Evolutionary conservation across 2,329 filamentous ascomycete species (phyloP).

Genomic region (Aspergillus neotritici): DNA sequence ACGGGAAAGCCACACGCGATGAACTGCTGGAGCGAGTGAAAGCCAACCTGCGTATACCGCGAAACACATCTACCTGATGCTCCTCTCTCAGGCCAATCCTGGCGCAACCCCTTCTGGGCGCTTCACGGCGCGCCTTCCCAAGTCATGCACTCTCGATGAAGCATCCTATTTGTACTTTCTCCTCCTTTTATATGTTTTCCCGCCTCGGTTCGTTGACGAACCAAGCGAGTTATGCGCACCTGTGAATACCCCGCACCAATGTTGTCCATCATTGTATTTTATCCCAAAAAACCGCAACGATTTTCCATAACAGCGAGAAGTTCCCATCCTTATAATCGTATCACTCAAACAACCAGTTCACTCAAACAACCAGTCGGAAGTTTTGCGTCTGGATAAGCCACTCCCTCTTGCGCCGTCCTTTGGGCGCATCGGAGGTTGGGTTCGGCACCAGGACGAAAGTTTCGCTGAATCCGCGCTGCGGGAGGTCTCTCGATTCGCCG

Average conservation of each 20-base stretch:
- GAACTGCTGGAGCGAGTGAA: conserved; percentile 64
- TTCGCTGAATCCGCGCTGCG: conserved; percentile 69
- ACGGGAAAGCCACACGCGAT: conserved; percentile 53
- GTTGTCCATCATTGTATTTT: too few species aligned
- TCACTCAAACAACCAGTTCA: conserved; percentile 39
- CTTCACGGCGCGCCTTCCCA: not conserved
- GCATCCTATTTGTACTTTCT: too few species aligned
- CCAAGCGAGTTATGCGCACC: too few species aligned
- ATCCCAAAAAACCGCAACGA: not conserved
- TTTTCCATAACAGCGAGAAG: not conserved
- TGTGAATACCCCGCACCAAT: too few species aligned
- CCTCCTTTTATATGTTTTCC: not conserved
- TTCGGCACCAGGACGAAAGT: conserved; percentile 76
- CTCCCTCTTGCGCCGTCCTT: conserved; percentile 50
- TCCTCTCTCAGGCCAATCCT: not conserved
- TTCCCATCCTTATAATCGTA: conserved; percentile 6
- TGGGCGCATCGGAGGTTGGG: conserved; percentile 45
- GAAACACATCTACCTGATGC: conserved; percentile 13
- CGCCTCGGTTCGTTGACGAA: not conserved
- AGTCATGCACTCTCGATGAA: too few species aligned
- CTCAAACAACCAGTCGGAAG: conserved; percentile 53
- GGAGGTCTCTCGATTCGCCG: conserved; percentile 55
- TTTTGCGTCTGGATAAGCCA: conserved; percentile 70
- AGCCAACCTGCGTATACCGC: conserved; percentile 56
- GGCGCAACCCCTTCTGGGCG: not conserved